Evolutionary conservation across 208 protist species (phyloP).

Genomic region (Endotrypanum monterogeii): DNA sequence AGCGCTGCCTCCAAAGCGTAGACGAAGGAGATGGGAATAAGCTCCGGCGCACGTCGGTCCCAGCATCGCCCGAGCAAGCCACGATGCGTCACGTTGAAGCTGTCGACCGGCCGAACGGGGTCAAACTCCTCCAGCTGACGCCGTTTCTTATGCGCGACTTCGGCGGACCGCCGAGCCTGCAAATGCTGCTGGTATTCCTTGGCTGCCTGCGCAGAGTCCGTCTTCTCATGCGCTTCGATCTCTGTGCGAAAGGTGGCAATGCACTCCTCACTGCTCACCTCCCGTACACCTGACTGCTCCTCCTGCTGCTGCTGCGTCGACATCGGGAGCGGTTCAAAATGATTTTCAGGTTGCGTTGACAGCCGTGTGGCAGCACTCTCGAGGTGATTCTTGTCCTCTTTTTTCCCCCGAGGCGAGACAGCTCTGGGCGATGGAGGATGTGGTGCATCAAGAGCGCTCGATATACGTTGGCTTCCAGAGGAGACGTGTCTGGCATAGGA

Average conservation of each 20-base stretch:
- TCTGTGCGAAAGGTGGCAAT: constrained; percentile 24
- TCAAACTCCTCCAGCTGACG: constrained; percentile 56
- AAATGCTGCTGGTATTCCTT: constrained; percentile 57
- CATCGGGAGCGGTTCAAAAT: constrained; percentile 42
- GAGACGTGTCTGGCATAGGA: neutral
- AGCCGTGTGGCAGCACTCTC: neutral
- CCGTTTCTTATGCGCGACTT: constrained; percentile 32
- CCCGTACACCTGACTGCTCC: neutral
- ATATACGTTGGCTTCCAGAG: constrained; percentile 1
- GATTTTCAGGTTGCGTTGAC: constrained; percentile 11
- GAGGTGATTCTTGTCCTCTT: neutral
- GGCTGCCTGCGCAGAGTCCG: constrained; percentile 48
- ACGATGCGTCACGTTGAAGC: constrained; percentile 74
- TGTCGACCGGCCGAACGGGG: constrained; percentile 55
- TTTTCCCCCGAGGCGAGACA: neutral
- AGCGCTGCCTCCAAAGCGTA: constrained; percentile 30
- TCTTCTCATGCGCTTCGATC: constrained; percentile 37
- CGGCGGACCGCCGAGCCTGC: constrained; percentile 34
- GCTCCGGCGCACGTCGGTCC: constrained; percentile 58
- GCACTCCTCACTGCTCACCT: constrained; percentile 4
- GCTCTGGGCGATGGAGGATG: neutral
- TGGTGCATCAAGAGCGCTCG: neutral
- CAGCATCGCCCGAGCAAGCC: constrained; percentile 75
- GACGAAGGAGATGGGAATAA: constrained; percentile 42
- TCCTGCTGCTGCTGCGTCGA: neutral